Base-by-base conservation (phyloP, 2,329 filamentous ascomycete species). In the Calonectria pteridis region DNA sequence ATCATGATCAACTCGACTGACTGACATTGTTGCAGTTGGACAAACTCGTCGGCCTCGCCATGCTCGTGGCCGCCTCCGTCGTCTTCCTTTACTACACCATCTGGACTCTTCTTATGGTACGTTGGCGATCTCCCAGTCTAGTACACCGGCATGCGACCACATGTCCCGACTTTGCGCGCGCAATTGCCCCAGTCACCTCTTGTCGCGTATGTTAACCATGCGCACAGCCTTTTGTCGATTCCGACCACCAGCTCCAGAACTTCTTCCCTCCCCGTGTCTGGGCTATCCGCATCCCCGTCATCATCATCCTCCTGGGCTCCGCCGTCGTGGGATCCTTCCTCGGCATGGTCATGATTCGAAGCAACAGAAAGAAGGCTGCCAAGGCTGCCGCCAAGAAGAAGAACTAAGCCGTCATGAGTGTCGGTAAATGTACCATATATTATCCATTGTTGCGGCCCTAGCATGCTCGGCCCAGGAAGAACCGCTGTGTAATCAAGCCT, bases 201-300 rank as follows among this genome's bases (percentile, higher is more conserved):
- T 40, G 35, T 62, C 35, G 33, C 23, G 28, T 62, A n/a, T 49
- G 55, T 73, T 81, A 72, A 79, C 74, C 70, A 33, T 20, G 71
- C 58, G 62, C 40, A 10, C 77, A 99, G 97, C 97, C 97, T 84
- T 99, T 99, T 85, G 97, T 99, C 86, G 97, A 99, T 86, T 91
- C 94, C 72, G 95, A 95, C 84, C 97, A 99, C 86, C 93, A 95
- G 71, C 93, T 98, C 73, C 97, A 99, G 84, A 94, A 94, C 84
- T 90, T 98, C 88, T 99, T 99, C 88, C 97, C 95, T 75, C 96
- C 96, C 59, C 96, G 97, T 84, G 96, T 98, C 84, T 99, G 97
- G 97, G 97, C 97, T 74, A 98, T 99, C 84, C 96, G 97, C 85
- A 97, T 99, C 82, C 97, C 97, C 80, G 96, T 99, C 81, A 98